Percentiles rank a stretch among this genome's conserved stretches.
These are phyloP conservation scores for Candida pseudoviswanathii DNA, from an alignment of 1,139 yeast species.

Conservation along the genomic window DNA sequence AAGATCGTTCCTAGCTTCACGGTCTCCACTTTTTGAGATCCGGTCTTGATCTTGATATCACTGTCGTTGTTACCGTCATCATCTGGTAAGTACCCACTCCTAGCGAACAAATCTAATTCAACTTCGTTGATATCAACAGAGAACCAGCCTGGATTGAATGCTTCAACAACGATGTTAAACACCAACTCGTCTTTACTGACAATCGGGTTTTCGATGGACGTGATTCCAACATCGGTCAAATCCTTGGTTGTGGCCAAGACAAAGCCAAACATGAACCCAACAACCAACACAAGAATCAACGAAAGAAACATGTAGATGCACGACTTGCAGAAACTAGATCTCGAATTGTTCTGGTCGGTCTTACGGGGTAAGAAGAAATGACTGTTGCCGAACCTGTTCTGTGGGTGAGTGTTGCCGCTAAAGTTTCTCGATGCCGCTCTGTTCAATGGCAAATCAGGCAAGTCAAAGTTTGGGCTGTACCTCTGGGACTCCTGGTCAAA, in stretches of 20 bases:
- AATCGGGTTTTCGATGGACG: constrained; percentile 65
- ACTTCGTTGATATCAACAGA: constrained; percentile 65
- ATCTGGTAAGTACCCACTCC: constrained; percentile 55
- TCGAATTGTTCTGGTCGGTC: constrained; percentile 15
- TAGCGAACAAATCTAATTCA: constrained; percentile 87
- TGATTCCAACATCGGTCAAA: constrained; percentile 63
- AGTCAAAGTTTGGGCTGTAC: constrained; percentile 21
- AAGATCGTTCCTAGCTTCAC: constrained; percentile 73
- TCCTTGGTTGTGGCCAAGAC: constrained; percentile 87
- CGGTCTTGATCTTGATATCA: constrained; percentile 8
- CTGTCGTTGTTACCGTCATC: constrained; percentile 12
- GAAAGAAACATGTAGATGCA: constrained; percentile 59
- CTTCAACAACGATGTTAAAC: constrained; percentile 75
- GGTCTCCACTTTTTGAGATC: constrained; percentile 51
- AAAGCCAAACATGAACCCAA: constrained; percentile 84
- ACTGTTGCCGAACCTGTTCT: constrained; percentile 15
- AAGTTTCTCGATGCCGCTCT: constrained; percentile 12
- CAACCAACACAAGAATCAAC: constrained; percentile 54
- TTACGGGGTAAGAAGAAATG: constrained; percentile 38
- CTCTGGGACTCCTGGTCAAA: constrained; percentile 38
- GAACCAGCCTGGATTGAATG: constrained; percentile 86
- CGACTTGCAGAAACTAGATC: constrained; percentile 39
- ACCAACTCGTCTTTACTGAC: constrained; percentile 85
- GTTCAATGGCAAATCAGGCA: constrained; percentile 17
- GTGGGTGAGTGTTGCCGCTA: constrained; percentile 9